Evolutionary conservation across 805 yeast genomes (phyloP), one percentile per base, ranked within the genome.

Genomic region (Komagataella kurtzmanii): DNA sequence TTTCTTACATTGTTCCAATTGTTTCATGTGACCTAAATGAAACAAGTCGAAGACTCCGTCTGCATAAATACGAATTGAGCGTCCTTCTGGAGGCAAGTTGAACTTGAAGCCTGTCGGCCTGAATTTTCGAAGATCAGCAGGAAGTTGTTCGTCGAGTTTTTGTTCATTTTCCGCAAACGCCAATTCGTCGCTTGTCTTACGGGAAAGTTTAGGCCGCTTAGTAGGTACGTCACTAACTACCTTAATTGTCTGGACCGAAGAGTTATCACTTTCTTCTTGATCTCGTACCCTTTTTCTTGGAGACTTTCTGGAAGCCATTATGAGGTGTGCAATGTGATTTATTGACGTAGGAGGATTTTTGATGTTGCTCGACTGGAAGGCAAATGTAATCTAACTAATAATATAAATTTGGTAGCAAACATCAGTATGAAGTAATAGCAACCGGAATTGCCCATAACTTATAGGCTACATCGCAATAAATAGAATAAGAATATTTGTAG

Each of bases 1-100:
- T 65, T 91, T 90, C 61, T 93, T 91, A 59, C 98, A 91, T 69
- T 93, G 99, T 64, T 93, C 98, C 59, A 93, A 74, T 66, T 93
- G 99, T 62, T 89, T 81, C 99, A 93, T 93, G 65, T 93, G 99
- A 21, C 99, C 99, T 61, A 93, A 66, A 67, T 93, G 99, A 70
- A 93, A 93, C 55, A 93, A 71, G 68, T 93, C 99, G 71, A 93
- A 93, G 17, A 93, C 97, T 51, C 99, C 99, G 68, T 93, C 99
- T 5, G 99, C 99, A 65, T 93, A 93, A n/a, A 93, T 80, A 54
- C 99, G 76, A 24, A 93, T 80, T 1, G 96, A 90, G 54, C 97
- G 75, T 61, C 85, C 93, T 3, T 64, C 71, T 2, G 97, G 95
- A 2, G 99, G 99, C 23, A 82, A 58, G 58, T 88, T 88, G 66